Conservation (phyloP, 176 grass and related monocot genomes). For the Oryza meridionalis region DNA sequence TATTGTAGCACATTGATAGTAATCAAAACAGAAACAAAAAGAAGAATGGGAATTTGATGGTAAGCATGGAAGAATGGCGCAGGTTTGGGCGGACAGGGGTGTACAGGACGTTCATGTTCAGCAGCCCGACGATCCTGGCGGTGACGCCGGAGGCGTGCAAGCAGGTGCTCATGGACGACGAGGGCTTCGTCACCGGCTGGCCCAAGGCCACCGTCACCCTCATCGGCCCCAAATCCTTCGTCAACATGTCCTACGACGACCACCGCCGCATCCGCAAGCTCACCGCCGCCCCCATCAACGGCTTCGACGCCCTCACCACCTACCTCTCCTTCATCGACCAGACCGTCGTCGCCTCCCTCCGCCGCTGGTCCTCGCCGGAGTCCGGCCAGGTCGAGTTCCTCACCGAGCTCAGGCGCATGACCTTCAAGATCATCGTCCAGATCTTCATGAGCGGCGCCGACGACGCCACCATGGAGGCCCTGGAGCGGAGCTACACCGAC, state of each 20-base stretch:
- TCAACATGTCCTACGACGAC: conserved; percentile 70
- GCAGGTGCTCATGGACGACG: conserved; percentile 87
- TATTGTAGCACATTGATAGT: no score
- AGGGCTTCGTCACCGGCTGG: conserved; percentile 70
- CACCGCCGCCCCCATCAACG: conserved; percentile 76
- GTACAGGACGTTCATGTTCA: conserved; percentile 95
- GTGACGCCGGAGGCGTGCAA: conserved; percentile 64
- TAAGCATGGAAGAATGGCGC: not conserved
- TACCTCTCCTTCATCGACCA: conserved; percentile 81
- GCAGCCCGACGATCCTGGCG: conserved; percentile 71
- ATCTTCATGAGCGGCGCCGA: conserved; percentile 69
- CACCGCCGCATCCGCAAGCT: conserved; percentile 74
- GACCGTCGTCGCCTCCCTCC: conserved; percentile 54
- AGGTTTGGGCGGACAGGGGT: conserved; percentile 70
- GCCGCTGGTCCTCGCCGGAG: conserved; percentile 38
- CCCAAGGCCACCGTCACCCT: conserved; percentile 74
- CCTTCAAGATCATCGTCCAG: conserved; percentile 84
- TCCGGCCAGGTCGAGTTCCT: conserved; percentile 64
- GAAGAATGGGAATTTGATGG: no score
- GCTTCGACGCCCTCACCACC: conserved; percentile 75
- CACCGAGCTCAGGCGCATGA: conserved; percentile 61
- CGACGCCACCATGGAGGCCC: conserved; percentile 42
- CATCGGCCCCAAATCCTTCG: conserved; percentile 78
- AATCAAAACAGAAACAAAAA: no score
- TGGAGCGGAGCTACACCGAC: conserved; percentile 80